Base-by-base conservation (phyloP, 2,329 filamentous ascomycete genomes). In the Fusarium acutatum region DNA sequence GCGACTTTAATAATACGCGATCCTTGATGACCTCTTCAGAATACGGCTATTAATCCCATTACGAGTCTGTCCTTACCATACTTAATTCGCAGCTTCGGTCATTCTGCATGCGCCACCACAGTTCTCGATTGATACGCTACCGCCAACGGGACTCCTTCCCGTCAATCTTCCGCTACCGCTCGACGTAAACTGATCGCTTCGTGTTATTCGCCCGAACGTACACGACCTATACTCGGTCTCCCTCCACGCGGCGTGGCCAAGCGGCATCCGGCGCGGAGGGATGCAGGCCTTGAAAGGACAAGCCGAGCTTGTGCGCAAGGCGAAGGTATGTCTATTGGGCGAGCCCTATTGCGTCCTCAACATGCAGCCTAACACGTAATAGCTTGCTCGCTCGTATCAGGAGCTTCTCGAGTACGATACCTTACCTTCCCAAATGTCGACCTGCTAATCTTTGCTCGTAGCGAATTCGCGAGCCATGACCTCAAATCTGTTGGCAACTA, bases 361-460 rank as follows among this genome's bases (percentile, higher is more conserved):
- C 34, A 47, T 46, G 26, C 49, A 62, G 30, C 44, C 28, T 68
- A 52, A 66, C 60, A 24, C 56, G 35, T 10, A 40, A 53, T 57
- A 98, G 95, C 95, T 99, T 87, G 94, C 95, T 82, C 94, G 92
- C 84, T 98, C 96, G 77, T 99, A 99, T 86, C 94, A 97, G 86
- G 93, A 97, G 85, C 90, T 99, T 79, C 90, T 99, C 79, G 93
- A 97, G 94, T 97, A 91, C 84, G 93, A 64, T 30, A 13, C 32
- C n/a, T 38, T 14, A 38, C 43, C 32, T 20, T 40, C 41, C 54
- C 46, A 32, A 38, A 22, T 34, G 35, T 24, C 24, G 24, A 40
- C 15, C n/a, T 24, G 26, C 66, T 71, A 64, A 69, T 67, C 64
- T 26, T 44, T 64, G 67, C 28, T 28, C n/a, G 30, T 82, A 98